These are phyloP conservation scores for Odonthalia washingtoniensis DNA, from an alignment of 31 red algal species.

Conservation along the genomic window DNA sequence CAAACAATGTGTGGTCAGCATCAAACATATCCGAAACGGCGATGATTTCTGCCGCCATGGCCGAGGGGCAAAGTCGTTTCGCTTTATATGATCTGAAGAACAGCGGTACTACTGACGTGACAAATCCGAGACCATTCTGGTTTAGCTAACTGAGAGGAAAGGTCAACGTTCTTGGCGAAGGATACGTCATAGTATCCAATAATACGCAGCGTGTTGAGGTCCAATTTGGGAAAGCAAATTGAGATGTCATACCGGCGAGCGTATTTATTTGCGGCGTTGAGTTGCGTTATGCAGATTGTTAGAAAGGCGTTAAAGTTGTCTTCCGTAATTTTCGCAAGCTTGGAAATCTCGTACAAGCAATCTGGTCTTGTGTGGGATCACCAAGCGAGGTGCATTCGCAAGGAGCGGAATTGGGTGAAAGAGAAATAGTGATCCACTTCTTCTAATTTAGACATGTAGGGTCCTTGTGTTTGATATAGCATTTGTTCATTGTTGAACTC, in stretches of 20 bases:
- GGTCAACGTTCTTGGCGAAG: constrained; percentile 30
- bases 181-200: constrained; percentile 21
- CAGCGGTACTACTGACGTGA: neutral
- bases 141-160: constrained; percentile 5
- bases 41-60: constrained; percentile 32
- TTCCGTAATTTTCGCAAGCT: too few relatives aligned
- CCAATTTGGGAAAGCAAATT: neutral
- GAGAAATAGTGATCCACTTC: too few relatives aligned
- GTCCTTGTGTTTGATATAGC: too few relatives aligned
- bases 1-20: neutral
- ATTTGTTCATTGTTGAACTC: too few relatives aligned
- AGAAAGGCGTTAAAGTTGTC: too few relatives aligned
- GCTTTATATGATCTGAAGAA: neutral
- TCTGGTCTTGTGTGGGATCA: too few relatives aligned
- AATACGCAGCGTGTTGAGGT: neutral
- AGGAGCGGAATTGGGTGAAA: too few relatives aligned
- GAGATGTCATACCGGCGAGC: neutral
- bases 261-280: constrained; percentile 24
- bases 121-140: neutral
- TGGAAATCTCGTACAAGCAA: too few relatives aligned
- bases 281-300: neutral
- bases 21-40: constrained; percentile 5
- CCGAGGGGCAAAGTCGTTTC: neutral
- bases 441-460: too few relatives aligned
- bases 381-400: too few relatives aligned